phyloP scores from a whole-genome alignment of 192 early-diverging fungal genomes.

The Helicostylum pulchrum region DNA sequence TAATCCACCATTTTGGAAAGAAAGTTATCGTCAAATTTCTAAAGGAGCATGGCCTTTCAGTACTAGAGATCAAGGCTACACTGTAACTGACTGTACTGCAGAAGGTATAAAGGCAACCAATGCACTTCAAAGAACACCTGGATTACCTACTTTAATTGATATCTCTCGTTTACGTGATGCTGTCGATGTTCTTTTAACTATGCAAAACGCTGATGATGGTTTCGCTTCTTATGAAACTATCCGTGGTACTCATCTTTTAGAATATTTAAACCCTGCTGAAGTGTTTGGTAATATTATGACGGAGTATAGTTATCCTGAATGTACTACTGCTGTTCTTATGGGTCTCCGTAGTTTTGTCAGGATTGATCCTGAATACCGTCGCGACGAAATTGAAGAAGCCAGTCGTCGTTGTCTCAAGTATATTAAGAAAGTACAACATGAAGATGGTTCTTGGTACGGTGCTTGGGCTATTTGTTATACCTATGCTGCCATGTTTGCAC shows the following conservation, averaged over 20 bases:
- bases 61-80: slow-evolving; percentile 89
- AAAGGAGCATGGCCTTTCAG: slow-evolving; percentile 98
- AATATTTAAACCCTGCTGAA: slow-evolving; percentile 92
- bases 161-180: slow-evolving; percentile 78
- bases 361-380: slow-evolving; percentile 76
- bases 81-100: slow-evolving; percentile 93
- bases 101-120: slow-evolving; percentile 87
- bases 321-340: slow-evolving; percentile 90
- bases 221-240: slow-evolving; percentile 91
- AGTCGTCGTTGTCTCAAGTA: slow-evolving; percentile 64
- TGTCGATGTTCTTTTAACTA: slow-evolving; percentile 84
- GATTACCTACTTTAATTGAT: slow-evolving; percentile 55
- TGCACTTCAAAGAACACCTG: slow-evolving; percentile 61
- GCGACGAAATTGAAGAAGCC: slow-evolving; percentile 66
- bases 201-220: slow-evolving; percentile 91
- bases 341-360: slow-evolving; percentile 77
- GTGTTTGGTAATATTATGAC: slow-evolving; percentile 98
- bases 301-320: slow-evolving; percentile 96
- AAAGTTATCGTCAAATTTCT: slow-evolving; percentile 77
- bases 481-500: slow-evolving; percentile 91
- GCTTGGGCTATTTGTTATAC: slow-evolving; percentile 98
- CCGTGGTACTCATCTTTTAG: slow-evolving; percentile 76
- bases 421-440: slow-evolving; percentile 67
- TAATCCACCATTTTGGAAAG: slow-evolving; percentile 63
- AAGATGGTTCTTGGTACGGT: slow-evolving; percentile 92